Evolutionary conservation across 768 basidiomycete genomes (phyloP).

Genomic region (Russula griseocarnosa): DNA sequence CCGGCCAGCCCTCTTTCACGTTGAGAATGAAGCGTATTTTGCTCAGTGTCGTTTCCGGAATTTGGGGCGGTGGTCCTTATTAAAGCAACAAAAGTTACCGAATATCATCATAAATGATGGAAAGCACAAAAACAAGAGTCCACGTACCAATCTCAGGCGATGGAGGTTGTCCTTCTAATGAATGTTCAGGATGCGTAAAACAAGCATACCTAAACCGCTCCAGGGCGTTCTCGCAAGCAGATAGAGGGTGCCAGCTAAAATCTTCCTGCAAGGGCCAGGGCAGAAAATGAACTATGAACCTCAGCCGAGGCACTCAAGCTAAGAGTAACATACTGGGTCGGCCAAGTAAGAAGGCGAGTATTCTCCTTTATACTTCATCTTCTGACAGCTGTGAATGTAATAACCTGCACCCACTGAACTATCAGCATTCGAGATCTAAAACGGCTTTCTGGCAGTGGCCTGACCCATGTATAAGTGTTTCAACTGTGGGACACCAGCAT

Average conservation of each 20-base stretch:
- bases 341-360: slow-evolving; percentile 83
- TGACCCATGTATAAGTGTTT: slow-evolving; percentile 82
- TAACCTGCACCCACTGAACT: slow-evolving; percentile 52
- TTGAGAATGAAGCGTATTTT: slow-evolving; percentile 5
- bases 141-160: slow-evolving; percentile 7
- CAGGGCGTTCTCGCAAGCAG: slow-evolving; percentile 54
- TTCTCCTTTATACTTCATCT: slow-evolving; percentile 97
- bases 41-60: slow-evolving; percentile 1
- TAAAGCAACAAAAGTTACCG: background rate
- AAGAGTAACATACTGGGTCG: slow-evolving; percentile 61
- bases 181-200: slow-evolving; percentile 63
- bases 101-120: too few species aligned
- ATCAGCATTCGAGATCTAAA: background rate
- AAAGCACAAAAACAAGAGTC: too few species aligned
- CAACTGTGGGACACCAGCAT: slow-evolving; percentile 62
- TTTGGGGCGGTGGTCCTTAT: slow-evolving; percentile 19
- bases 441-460: slow-evolving; percentile 23
- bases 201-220: slow-evolving; percentile 64
- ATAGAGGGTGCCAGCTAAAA: slow-evolving; percentile 70
- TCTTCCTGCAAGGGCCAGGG: slow-evolving; percentile 53
- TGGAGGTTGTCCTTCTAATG: slow-evolving; percentile 32
- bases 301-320: background rate
- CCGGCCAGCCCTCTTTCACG: background rate
- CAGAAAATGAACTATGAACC: background rate
- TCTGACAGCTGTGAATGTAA: slow-evolving; percentile 87